Percentiles rank a stretch among this genome's conserved stretches.
phyloP scores from a whole-genome alignment of 148 eudicot genomes.

The Salicornia ramosissima region DNA sequence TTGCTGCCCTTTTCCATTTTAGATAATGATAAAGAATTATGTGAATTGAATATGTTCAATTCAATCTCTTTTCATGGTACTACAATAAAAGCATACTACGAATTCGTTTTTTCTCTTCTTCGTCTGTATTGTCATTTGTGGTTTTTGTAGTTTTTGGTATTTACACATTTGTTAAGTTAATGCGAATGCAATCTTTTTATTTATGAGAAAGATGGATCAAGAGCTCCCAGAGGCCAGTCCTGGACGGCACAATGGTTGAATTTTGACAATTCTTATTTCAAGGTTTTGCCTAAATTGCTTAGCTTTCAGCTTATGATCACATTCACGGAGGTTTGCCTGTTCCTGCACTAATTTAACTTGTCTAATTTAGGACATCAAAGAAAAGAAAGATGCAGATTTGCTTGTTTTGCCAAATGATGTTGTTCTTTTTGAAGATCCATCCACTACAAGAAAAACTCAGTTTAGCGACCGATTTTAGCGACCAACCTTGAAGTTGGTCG shows the following conservation, averaged over 20 bases:
- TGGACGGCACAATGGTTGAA: conserved; percentile 97
- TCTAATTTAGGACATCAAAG: conserved; percentile 71
- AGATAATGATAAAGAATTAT: not conserved
- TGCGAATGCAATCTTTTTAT: not conserved
- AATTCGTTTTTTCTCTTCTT: not conserved
- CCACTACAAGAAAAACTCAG: no score
- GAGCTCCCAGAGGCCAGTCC: conserved; percentile 97
- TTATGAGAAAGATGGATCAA: no score
- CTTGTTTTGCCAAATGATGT: conserved; percentile 98
- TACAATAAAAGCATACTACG: not conserved
- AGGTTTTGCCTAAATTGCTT: no score
- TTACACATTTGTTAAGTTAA: not conserved
- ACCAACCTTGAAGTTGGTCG: no score
- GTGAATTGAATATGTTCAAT: not conserved
- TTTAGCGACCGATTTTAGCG: no score
- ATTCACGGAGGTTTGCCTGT: no score
- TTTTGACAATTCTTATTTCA: conserved; percentile 94
- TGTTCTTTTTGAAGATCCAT: conserved; percentile 82
- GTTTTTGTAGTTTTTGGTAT: not conserved
- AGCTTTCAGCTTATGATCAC: no score
- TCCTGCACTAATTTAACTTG: no score
- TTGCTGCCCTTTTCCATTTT: not conserved
- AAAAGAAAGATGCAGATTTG: conserved; percentile 78
- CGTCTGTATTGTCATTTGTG: not conserved
- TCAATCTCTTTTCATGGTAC: not conserved